Evolutionary conservation across 2,329 filamentous ascomycete genomes (phyloP).

Genomic region (Ophiocordyceps camponoti-floridani): DNA sequence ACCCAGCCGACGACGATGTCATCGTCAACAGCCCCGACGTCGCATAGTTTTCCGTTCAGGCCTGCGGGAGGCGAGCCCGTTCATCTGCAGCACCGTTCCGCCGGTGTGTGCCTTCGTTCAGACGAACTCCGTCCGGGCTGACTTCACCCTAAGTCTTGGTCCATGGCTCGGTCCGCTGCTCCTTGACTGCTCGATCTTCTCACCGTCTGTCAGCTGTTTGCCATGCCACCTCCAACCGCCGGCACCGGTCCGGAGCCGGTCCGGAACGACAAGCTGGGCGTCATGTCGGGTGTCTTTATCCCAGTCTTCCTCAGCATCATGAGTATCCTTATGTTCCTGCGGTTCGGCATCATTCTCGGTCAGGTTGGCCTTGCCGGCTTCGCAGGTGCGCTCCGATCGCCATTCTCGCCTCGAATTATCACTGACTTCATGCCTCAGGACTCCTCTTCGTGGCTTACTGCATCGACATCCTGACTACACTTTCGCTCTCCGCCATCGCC

Average conservation of each 20-base stretch:
- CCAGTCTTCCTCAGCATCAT: constrained; percentile 79
- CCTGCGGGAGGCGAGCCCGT: neutral
- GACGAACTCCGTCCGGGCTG: neutral
- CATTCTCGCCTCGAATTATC: neutral
- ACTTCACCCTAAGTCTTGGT: neutral
- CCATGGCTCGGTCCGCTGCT: neutral
- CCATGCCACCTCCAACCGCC: constrained; percentile 3
- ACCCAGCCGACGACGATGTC: neutral
- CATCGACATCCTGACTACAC: constrained; percentile 67
- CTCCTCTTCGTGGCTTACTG: constrained; percentile 60
- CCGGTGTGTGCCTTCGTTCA: neutral
- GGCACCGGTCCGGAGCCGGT: constrained; percentile 14
- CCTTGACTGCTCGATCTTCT: neutral
- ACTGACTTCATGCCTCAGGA: constrained; percentile 21
- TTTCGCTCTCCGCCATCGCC: constrained; percentile 76
- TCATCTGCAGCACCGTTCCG: neutral
- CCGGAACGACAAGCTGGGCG: constrained; percentile 48
- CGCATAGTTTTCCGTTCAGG: neutral
- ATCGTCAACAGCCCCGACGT: neutral
- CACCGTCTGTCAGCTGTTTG: neutral
- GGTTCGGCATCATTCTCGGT: constrained; percentile 71
- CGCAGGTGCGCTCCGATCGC: constrained; percentile 35
- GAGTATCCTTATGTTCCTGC: constrained; percentile 82
- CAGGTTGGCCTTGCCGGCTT: constrained; percentile 67
- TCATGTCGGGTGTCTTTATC: constrained; percentile 66